Evolutionary conservation across 2,329 filamentous ascomycete genomes (phyloP), one percentile per base, ranked within the genome.

Genomic region (Phyllosticta citribraziliensis): DNA sequence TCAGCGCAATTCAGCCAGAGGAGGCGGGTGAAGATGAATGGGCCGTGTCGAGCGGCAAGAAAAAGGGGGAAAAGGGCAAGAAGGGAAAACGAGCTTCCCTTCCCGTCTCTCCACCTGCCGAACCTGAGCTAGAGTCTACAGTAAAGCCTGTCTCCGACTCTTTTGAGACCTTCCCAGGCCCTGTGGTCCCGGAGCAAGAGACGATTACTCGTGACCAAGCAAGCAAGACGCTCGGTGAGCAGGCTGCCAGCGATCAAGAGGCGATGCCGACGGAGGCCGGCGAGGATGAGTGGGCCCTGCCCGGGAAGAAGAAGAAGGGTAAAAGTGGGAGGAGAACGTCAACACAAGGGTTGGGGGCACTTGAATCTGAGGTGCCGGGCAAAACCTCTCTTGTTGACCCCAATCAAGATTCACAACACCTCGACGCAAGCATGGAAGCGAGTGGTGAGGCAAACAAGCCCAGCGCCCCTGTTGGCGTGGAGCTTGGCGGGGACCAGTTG

Each of bases 31-130:
- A 61, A 17, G 58, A 63, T 17, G 52, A 55, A 17, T 57, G 40
- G 52, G 52, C 35, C 11, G 33, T 54, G 3, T 20, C 56, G 3
- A 58, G n/a, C 19, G 54, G 24, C 2, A 57, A 58, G 55, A 58
- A 58, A 11, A 52, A 33, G 24, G 47, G 59, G 11, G 73, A 73
- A 65, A 72, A 71, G 54, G 67, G 57, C 10, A 72, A 70, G 65
- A 71, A 70, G 55, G 63, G 61, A 2, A 66, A 69, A 54, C 66
- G 68, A 12, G 54, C 25, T 9, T 64, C 61, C 2, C 20, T 35
- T 10, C 24, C 54, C 25, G 57, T 24, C 24, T 54, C 47, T 52
- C 56, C 56, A 1, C 35, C 53, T n/a, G 22, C 20, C 5, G 58
- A 19, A 11, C 10, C 17, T 27, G 24, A 35, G 22, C 55, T 40